A percentile compares a stretch with the other conserved stretches of the same genome.
These are phyloP conservation scores for Phtheirospermum japonicum DNA, from an alignment of 257 asterid species.

Conservation along the genomic window DNA sequence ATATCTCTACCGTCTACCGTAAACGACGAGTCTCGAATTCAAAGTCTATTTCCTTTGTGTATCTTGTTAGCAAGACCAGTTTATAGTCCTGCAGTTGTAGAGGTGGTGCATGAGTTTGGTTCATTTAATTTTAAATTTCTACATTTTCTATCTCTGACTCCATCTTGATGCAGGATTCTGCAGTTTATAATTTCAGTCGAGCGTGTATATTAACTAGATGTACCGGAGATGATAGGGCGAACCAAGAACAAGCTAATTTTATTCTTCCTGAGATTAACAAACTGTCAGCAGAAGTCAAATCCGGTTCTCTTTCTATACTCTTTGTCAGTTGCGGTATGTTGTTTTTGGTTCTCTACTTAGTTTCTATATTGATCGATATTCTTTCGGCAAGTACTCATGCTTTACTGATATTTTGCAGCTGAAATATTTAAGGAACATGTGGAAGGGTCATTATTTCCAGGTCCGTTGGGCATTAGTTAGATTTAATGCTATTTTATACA, in stretches of 20 bases:
- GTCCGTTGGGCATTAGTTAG: constrained; percentile 54
- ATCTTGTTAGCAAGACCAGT: constrained; percentile 78
- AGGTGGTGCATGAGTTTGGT: constrained; percentile 49
- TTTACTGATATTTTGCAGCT: constrained; percentile 49
- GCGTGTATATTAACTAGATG: constrained; percentile 58
- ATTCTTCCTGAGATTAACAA: constrained; percentile 83
- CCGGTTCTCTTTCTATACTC: constrained; percentile 77
- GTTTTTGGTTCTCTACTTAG: constrained; percentile 25
- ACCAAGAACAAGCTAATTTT: constrained; percentile 61
- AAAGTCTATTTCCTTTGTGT: constrained; percentile 73
- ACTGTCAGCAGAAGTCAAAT: constrained; percentile 65
- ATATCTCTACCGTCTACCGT: constrained; percentile 66
- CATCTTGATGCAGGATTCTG: constrained; percentile 55
- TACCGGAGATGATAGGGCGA: constrained; percentile 53
- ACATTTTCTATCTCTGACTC: constrained; percentile 25
- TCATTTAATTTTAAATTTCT: constrained; percentile 22
- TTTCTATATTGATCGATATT: constrained; percentile 2
- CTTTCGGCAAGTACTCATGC: constrained; percentile 19
- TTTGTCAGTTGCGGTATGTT: constrained; percentile 80
- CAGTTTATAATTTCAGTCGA: constrained; percentile 66
- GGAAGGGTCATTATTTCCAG: constrained; percentile 51
- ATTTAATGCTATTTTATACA: too few species aligned
- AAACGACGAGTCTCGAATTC: constrained; percentile 61
- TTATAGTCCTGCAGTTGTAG: constrained; percentile 50
- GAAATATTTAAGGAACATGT: constrained; percentile 51